These are phyloP conservation scores for Penicillium expansum DNA, from an alignment of 2,329 filamentous ascomycete species.

Conservation along the genomic window DNA sequence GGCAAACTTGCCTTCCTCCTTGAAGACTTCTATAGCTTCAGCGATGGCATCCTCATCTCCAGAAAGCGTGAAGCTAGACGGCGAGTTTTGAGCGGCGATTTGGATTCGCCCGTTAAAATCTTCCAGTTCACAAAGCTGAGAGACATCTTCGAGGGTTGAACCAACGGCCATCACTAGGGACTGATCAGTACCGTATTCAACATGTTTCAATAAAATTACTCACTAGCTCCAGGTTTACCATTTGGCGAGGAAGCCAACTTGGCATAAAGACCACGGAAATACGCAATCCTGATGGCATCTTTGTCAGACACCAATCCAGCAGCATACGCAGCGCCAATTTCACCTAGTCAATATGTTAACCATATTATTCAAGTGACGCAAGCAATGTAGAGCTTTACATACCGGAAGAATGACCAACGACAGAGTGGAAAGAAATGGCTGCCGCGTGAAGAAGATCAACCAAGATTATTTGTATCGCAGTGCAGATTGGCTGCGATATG, in stretches of 20 bases:
- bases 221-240: slow-evolving; percentile 14
- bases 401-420: slow-evolving; percentile 24
- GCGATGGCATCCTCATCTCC: background rate
- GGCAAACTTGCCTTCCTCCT: background rate
- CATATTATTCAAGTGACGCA: too few relatives aligned
- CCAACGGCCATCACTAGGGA: slow-evolving; percentile 25
- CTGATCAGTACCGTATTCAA: too few relatives aligned
- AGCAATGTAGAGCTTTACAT: too few relatives aligned
- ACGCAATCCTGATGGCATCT: slow-evolving; percentile 16
- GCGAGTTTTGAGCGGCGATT: background rate
- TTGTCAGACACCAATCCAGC: slow-evolving; percentile 10
- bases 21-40: background rate
- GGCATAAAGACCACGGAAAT: slow-evolving; percentile 13
- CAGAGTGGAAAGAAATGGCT: slow-evolving; percentile 10
- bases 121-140: slow-evolving; percentile 6
- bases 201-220: too few relatives aligned
- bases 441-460: slow-evolving; percentile 10
- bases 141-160: slow-evolving; percentile 7
- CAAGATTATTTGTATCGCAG: slow-evolving; percentile 18
- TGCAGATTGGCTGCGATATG: slow-evolving; percentile 16
- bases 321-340: slow-evolving; percentile 22
- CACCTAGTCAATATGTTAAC: background rate
- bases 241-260: background rate
- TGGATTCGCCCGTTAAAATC: background rate
- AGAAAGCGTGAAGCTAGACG: background rate